Evolutionary conservation across 371 early-diverging fungal genomes (phyloP), one percentile per base, ranked within the genome.

Genomic region (Gilbertella persicaria): DNA sequence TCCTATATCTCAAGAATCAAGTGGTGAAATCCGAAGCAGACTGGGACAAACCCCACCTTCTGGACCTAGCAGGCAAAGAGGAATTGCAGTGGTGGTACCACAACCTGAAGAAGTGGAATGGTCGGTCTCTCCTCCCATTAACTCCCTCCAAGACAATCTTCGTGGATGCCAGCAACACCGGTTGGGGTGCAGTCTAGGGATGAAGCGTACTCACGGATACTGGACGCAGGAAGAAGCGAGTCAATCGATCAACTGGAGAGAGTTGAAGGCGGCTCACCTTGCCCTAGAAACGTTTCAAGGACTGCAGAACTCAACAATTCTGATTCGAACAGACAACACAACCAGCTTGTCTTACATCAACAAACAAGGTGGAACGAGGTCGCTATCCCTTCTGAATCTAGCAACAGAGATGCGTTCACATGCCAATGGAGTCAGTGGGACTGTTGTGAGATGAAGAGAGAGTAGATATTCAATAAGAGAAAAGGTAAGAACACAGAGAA

Each of bases 241-340:
- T 1, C 33, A 53, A 33, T 64, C 59, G 1, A 64, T 64, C 52
- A 64, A 53, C 16, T 59, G 45, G 53, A 16, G 56, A 9, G 56
- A 64, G 21, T 41, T 64, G 19, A 36, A 53, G 23, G 58, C 58
- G 5, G 47, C 47, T 2, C 39, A 39, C 3, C 20, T 55, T 3
- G 43, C 49, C 0, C 19, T 55, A 7, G 20, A 49, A 26, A 21
- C 43, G 0, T 58, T 52, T 26, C 59, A 4, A 2, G 10, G 1
- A 9, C 24, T 24, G 12, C 14, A 23, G 43, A 45, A 64, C 26
- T 48, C 47, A 1, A 56, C 52, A 0, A 42, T 63, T 2, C 36
- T 71, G 16, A 64, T 65, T 6, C 49, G 45, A 5, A 62, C 64
- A 14, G 65, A 67, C 65, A 71, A 71, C 37, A 59, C 41, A 0